Evolutionary conservation across 1,284 basidiomycete genomes (phyloP), one percentile per base, ranked within the genome.

Genomic region (Apiotrichum gamsii): DNA sequence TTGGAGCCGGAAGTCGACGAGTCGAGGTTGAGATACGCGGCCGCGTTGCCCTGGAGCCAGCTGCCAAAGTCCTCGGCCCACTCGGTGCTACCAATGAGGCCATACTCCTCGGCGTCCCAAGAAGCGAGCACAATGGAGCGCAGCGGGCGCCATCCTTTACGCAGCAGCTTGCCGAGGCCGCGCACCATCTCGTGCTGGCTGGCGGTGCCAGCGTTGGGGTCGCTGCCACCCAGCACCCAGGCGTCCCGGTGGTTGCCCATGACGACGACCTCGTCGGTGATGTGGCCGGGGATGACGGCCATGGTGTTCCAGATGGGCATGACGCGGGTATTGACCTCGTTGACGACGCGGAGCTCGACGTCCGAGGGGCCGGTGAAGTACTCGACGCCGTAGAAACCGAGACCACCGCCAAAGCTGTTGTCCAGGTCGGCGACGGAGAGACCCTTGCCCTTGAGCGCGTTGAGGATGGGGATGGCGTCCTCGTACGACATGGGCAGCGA

Each of bases 51-150:
- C 34, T 78, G 75, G 49, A 94, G 81, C 82, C 85, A 93, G 24
- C 82, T 76, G 8, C 83, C 76, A 66, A 91, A 94, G 67, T 94
- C 89, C 72, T 94, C 90, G 8, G 82, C 85, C 77, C 83, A 90
- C 70, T 94, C 89, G 6, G 87, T 90, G 58, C 82, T 84, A 11
- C 90, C 90, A 36, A 95, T 75, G 30, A 94, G 77, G 23, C 90
- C 90, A 52, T 90, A 89, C 81, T 88, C 93, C 73, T 96, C 91
- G 0, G 82, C 93, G 69, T 94, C 90, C 90, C 89, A 95, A 54
- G 82, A 86, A 4, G 87, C 89, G 43, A 96, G 77, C n/a, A 94
- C 72, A 59, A 94, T 82, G 15, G 87, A 93, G 47, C 91, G 77
- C 32, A 91, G 73, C 4, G 93, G 93, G 60, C 82, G 86, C 93